Evolutionary conservation across 2,329 filamentous ascomycete species (phyloP), one percentile per base, ranked within the genome.

Genomic region (Pleomassaria siparia): DNA sequence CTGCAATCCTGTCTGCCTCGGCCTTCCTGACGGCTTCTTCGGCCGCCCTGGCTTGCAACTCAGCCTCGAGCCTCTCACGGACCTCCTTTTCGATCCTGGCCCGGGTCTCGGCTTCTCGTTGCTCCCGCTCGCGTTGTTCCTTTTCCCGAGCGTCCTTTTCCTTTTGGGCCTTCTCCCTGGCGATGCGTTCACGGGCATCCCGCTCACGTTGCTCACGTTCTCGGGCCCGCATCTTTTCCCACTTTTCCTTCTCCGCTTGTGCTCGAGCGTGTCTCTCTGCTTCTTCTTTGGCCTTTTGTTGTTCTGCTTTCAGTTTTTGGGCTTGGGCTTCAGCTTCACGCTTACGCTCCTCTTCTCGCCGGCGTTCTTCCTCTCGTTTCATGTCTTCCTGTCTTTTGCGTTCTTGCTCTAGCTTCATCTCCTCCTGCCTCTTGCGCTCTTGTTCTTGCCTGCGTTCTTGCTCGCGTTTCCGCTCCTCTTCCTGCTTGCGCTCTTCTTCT

Each of bases 401-500:
- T 13, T 63, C 53, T 44, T 74, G 71, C 47, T 68, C 70, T 49
- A 13, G 55, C 39, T 60, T 60, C 35, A 82, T 82, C 54, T 87
- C 83, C 54, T 85, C 84, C 55, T 86, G 84, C 55, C 88, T 85
- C 60, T 88, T 85, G 44, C 85, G 76, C 3, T 84, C 85, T 63
- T 82, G 86, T 56, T 37, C 39, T 40, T 28, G 16, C 32, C 71
- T 69, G 51, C 57, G 57, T 30, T 30, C 29, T 9, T 66, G 61
- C 78, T 85, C 10, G 16, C 51, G 56, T 36, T 60, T 60, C 30
- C 83, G 82, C 54, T 87, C 83, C 33, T 66, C 62, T 78, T 85
- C 10, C 18, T 50, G 56, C 33, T 60, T 60, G 30, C 83, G 82
- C 54, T 87, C 83, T 54, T 85, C 84, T 55, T 86, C 84, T 55